A percentile compares a stretch with the other conserved stretches of the same genome.
These are phyloP conservation scores for Cladosporium oxysporum DNA, from an alignment of 2,329 filamentous ascomycete species.

Conservation along the genomic window DNA sequence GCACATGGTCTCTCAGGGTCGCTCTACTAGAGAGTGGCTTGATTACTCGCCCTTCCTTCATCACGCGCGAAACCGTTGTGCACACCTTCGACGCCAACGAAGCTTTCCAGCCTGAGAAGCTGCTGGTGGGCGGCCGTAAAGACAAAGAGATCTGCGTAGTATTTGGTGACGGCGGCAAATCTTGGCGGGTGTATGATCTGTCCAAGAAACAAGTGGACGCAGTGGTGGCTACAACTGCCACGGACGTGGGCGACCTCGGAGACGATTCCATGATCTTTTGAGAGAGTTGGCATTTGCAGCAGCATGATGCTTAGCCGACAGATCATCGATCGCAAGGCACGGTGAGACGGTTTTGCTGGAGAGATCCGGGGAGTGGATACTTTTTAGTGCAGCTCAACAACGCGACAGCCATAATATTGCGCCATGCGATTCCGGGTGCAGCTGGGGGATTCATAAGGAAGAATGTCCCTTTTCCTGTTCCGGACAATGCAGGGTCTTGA, in stretches of 20 bases:
- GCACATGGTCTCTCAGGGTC: background rate
- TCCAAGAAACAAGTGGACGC: conserved; percentile 9
- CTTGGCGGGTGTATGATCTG: conserved; percentile 59
- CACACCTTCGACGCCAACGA: conserved; percentile 50
- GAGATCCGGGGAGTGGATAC: conserved; percentile 8
- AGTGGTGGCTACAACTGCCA: background rate
- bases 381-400: background rate
- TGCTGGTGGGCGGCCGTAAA: conserved; percentile 59
- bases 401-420: background rate
- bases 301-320: background rate
- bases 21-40: conserved; percentile 1
- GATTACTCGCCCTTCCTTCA: background rate
- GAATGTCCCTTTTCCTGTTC: background rate
- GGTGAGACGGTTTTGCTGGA: background rate
- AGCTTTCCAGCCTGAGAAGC: conserved; percentile 50
- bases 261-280: conserved; percentile 15
- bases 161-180: conserved; percentile 54
- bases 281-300: background rate
- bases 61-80: conserved; percentile 33
- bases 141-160: conserved; percentile 56
- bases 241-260: background rate
- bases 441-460: background rate
- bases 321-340: background rate
- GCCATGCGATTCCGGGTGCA: background rate
- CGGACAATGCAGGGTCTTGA: conserved; percentile 18